phyloP scores from a whole-genome alignment of 768 basidiomycete genomes.

The Lactarius sanguifluus region DNA sequence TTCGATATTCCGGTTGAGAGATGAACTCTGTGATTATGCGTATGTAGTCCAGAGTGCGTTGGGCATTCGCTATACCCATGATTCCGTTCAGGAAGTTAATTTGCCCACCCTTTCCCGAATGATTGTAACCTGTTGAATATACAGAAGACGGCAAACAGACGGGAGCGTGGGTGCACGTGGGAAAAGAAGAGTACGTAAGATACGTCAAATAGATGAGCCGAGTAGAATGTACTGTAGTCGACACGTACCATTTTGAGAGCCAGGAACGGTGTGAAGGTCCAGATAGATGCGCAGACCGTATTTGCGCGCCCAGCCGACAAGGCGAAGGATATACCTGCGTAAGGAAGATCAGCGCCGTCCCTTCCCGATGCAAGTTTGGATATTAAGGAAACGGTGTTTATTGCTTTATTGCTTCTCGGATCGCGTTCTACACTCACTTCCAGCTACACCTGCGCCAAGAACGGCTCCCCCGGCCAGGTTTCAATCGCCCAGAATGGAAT shows the following conservation, averaged over 20 bases:
- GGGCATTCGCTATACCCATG: slow-evolving; percentile 89
- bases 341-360: slow-evolving; percentile 9
- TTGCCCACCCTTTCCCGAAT: slow-evolving; percentile 58
- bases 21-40: slow-evolving; percentile 82
- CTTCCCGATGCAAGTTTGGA: not conserved
- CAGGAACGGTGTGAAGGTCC: slow-evolving; percentile 81
- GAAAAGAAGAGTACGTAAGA: slow-evolving; percentile 4
- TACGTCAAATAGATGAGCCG: slow-evolving; percentile 24
- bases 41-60: slow-evolving; percentile 77
- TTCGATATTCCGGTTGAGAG: slow-evolving; percentile 66
- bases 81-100: slow-evolving; percentile 68
- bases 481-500: slow-evolving; percentile 90
- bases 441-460: slow-evolving; percentile 72
- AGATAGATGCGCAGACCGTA: slow-evolving; percentile 84
- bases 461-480: slow-evolving; percentile 75
- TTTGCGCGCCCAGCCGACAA: slow-evolving; percentile 84
- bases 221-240: not conserved
- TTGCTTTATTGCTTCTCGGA: not conserved
- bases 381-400: not conserved
- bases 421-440: slow-evolving; percentile 46
- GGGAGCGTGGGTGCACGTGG: slow-evolving; percentile 1
- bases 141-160: not conserved
- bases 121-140: slow-evolving; percentile 47
- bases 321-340: slow-evolving; percentile 62
- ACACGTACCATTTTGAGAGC: slow-evolving; percentile 70